Evolutionary conservation across 2,329 filamentous ascomycete genomes (phyloP).

Genomic region (Zopfia rhizophila): DNA sequence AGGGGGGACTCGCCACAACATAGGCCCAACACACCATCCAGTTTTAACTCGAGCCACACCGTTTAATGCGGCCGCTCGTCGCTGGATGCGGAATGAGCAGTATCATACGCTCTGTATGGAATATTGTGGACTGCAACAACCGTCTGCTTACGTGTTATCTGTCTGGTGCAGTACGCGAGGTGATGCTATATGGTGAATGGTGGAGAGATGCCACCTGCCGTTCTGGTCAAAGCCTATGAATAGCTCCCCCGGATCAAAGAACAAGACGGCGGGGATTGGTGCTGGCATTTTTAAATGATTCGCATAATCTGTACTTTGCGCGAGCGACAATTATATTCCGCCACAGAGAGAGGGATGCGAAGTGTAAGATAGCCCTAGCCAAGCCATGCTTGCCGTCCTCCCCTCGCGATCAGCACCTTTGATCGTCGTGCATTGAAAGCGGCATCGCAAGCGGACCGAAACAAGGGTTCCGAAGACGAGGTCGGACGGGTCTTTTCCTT

Average conservation of each 20-base stretch:
- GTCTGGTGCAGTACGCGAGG: no score
- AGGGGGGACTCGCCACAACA: slow-evolving; percentile 8
- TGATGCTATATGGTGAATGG: neutral
- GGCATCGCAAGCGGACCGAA: slow-evolving; percentile 6
- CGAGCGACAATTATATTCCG: no score
- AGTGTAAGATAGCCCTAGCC: no score
- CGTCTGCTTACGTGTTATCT: neutral
- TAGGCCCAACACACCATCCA: neutral
- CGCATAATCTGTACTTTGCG: no score
- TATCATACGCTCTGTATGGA: neutral
- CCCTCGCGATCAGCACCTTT: no score
- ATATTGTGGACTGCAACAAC: no score
- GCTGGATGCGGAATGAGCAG: slow-evolving; percentile 7
- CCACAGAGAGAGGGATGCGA: no score
- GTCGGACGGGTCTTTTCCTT: neutral
- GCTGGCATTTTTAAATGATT: neutral
- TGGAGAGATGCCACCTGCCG: slow-evolving; percentile 11
- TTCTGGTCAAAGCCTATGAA: slow-evolving; percentile 11
- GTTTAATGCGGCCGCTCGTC: no score
- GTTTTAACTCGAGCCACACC: no score
- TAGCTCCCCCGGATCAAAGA: slow-evolving; percentile 7
- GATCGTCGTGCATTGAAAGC: slow-evolving; percentile 6
- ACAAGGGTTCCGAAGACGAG: slow-evolving; percentile 6
- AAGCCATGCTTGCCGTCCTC: no score
- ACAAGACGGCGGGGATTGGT: neutral